A percentile compares a stretch with the other conserved stretches of the same genome.
Conservation (phyloP, 257 asterid species). For the Verbena officinalis region DNA sequence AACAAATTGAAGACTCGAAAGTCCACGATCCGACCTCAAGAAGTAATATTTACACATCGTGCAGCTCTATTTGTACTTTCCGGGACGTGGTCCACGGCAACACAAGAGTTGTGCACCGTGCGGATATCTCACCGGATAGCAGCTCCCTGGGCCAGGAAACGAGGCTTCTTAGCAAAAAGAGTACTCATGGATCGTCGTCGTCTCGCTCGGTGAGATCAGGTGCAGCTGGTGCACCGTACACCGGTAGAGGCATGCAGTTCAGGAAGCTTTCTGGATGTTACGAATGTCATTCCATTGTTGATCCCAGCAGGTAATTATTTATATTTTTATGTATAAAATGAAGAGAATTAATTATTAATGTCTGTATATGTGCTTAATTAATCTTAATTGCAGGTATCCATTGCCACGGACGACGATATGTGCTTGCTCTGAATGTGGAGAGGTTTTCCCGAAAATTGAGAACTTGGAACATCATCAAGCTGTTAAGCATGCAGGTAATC, state of each 20-base stretch:
- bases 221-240: slow-evolving; percentile 34
- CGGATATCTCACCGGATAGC: slow-evolving; percentile 77
- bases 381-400: slow-evolving; percentile 59
- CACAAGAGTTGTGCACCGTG: slow-evolving; percentile 71
- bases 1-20: slow-evolving; percentile 57
- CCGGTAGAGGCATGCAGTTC: slow-evolving; percentile 66
- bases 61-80: slow-evolving; percentile 68
- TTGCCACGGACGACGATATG: slow-evolving; percentile 77
- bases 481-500: slow-evolving; percentile 80
- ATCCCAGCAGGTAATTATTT: slow-evolving; percentile 63
- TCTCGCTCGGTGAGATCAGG: slow-evolving; percentile 38
- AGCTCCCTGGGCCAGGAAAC: slow-evolving; percentile 60
- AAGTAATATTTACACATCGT: slow-evolving; percentile 37
- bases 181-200: slow-evolving; percentile 43
- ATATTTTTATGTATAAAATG: neutral
- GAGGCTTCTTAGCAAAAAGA: slow-evolving; percentile 55
- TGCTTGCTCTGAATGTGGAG: slow-evolving; percentile 89
- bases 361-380: neutral
- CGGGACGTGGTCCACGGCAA: slow-evolving; percentile 65
- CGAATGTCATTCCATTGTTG: slow-evolving; percentile 84
- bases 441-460: slow-evolving; percentile 84
- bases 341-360: neutral
- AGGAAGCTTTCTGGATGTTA: slow-evolving; percentile 91
- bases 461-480: slow-evolving; percentile 94
- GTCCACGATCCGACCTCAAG: slow-evolving; percentile 67